A percentile compares a stretch with the other conserved stretches of the same genome.
phyloP scores from a whole-genome alignment of 164 flowering plant genomes.

The Berberis vulgaris region DNA sequence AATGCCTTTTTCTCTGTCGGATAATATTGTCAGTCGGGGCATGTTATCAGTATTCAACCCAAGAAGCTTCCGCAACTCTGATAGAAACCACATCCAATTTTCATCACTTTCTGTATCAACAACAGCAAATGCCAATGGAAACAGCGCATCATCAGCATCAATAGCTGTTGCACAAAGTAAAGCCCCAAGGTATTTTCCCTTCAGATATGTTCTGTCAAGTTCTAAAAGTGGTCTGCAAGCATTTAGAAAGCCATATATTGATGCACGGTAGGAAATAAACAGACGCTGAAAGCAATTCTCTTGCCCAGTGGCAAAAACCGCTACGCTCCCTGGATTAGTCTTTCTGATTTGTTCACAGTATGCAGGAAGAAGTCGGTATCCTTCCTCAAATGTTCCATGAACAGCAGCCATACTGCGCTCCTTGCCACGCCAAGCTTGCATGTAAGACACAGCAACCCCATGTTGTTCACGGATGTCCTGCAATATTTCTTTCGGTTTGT shows the following conservation, averaged over 20 bases:
- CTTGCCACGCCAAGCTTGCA: conserved; percentile 99
- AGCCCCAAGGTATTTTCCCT: conserved; percentile 84
- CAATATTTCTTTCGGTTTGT: conserved; percentile 89
- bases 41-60: conserved; percentile 74
- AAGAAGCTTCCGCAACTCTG: conserved; percentile 66
- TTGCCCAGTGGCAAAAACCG: conserved; percentile 74
- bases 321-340: conserved; percentile 61
- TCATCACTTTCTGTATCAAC: conserved; percentile 88
- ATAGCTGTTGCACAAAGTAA: conserved; percentile 83
- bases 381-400: conserved; percentile 63
- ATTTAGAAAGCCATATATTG: conserved; percentile 84
- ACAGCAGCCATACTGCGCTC: conserved; percentile 99
- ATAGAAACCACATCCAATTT: conserved; percentile 69
- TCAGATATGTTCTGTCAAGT: conserved; percentile 76
- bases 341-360: conserved; percentile 53
- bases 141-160: conserved; percentile 67
- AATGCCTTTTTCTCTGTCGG: conserved; percentile 39
- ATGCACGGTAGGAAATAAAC: conserved; percentile 75
- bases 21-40: conserved; percentile 50
- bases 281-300: conserved; percentile 89
- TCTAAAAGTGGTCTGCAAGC: conserved; percentile 93
- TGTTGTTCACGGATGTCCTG: conserved; percentile 86
- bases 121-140: conserved; percentile 85
- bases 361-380: conserved; percentile 48
- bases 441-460: conserved; percentile 94